Base-by-base conservation (phyloP, 2,329 filamentous ascomycete genomes). In the Keithomyces neogunnii region DNA sequence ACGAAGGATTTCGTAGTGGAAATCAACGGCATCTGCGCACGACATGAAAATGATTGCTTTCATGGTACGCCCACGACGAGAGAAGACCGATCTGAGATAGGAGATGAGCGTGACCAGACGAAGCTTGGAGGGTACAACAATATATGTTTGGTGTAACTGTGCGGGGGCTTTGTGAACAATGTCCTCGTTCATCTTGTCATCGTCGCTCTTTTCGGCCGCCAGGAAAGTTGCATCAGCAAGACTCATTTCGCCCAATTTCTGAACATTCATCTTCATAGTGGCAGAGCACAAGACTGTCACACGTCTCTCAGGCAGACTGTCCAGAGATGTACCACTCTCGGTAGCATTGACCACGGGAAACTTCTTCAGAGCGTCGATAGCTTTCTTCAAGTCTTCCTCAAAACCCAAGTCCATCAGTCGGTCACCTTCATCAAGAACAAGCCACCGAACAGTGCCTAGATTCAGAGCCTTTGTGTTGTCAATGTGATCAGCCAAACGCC, bases 331-430 rank as follows among this genome's bases (percentile, higher is more conserved):
- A 4, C 77, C 75, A 48, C 83, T 81, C 38, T 78, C 77, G 32
- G 80, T 81, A 51, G 77, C 80, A 51, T 78, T 77, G 38, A 77
- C 73, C 26, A 86, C 66, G 32, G 74, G 70, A 51, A 85, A 78
- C 44, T 84, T 72, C 55, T 90, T 84, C 51, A 97, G 80, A 55
- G 86, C 86, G 51, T 82, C 77, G 13, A 99, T 87, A 57, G 96
- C 92, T 54, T 85, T 87, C 63, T 88, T 87, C 53, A 99, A 81
- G 62, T 97, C 92, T 50, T 96, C 85, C 68, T 97, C 93, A 59
- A 99, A 99, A 0, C 93, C 93, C 62, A 97, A 78, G 64, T 99
- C 93, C 92, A 99, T 96, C 65, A 99, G 74, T n/a, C 93, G 81
- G 75, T 99, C 93, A 32, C 93, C 93, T 69, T 99, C 93, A 61